Conservation (phyloP, 805 yeast species). For the Cyberlindnera sargentensis region DNA sequence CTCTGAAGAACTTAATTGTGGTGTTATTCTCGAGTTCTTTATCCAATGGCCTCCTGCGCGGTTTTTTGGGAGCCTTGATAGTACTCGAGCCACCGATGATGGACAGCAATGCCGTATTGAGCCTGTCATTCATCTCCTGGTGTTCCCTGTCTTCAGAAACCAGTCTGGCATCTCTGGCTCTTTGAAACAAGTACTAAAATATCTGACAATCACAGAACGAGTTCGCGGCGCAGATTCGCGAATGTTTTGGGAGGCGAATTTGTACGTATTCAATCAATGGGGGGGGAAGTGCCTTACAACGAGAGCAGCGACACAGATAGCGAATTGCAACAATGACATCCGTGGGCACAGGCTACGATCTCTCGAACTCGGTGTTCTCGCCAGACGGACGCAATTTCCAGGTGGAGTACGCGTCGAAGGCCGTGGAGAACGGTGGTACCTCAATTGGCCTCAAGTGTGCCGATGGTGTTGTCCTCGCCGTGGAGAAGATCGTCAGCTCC, state of each 20-base stretch:
- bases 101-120: no score
- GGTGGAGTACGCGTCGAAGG: conserved; percentile 95
- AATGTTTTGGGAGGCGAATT: neutral
- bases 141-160: neutral
- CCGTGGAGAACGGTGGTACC: conserved; percentile 96
- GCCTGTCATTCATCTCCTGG: no score
- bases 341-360: conserved; percentile 98
- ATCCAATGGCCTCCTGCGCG: neutral
- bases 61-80: neutral
- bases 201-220: neutral
- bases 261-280: no score
- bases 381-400: conserved; percentile 91
- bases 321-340: conserved; percentile 49
- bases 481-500: conserved; percentile 85
- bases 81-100: no score
- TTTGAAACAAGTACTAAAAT: neutral
- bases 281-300: no score
- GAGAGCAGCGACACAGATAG: neutral
- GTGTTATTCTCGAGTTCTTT: neutral
- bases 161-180: neutral
- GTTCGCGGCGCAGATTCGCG: neutral
- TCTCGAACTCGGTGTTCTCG: conserved; percentile 90
- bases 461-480: conserved; percentile 96
- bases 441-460: conserved; percentile 86
- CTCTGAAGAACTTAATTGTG: conserved; percentile 7